Evolutionary conservation across 2,329 filamentous ascomycete species (phyloP), one percentile per base, ranked within the genome.

Genomic region (Lecanicillium sp.): DNA sequence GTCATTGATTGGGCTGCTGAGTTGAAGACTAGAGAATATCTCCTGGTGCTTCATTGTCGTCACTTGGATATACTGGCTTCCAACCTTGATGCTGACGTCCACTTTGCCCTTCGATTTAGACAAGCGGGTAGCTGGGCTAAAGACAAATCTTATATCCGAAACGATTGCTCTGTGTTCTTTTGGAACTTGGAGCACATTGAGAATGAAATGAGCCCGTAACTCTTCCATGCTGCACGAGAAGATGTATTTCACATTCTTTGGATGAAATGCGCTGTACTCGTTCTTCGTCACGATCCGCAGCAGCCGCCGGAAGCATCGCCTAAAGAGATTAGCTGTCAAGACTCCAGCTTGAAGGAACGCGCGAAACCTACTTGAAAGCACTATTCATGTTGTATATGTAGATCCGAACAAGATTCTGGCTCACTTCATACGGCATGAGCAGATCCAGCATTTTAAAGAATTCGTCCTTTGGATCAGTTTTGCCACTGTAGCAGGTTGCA

Each of bases 331-430:
- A 32, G 20, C n/a, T n/a, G n/a, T n/a, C n/a, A n/a, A n/a, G n/a
- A n/a, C n/a, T n/a, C n/a, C n/a, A n/a, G n/a, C n/a, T n/a, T n/a
- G n/a, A n/a, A n/a, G n/a, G n/a, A 42, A 9, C 37, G 27, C 14
- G 30, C 5, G 14, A 6, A 27, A 48, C 68, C 52, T 65, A 78
- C 75, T 78, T 75, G 61, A 83, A 85, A 10, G 80, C 76, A 57
- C 78, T 84, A 56, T 86, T 86, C 81, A 86, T 86, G 58, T 86
- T 86, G 63, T 86, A 86, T 14, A 86, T 72, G 54, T 86, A 86
- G 33, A 84, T 72, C 30, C 81, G 72, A 1, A 75, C 70, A 4
- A 86, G 66, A 51, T 82, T 78, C 44, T 71, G 72, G 2, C 75
- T 72, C 37, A 86, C 62, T 55, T 86, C 83, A 0, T 72, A 71